Base-by-base conservation (phyloP, 768 basidiomycete genomes). In the Basidioascus undulatus region DNA sequence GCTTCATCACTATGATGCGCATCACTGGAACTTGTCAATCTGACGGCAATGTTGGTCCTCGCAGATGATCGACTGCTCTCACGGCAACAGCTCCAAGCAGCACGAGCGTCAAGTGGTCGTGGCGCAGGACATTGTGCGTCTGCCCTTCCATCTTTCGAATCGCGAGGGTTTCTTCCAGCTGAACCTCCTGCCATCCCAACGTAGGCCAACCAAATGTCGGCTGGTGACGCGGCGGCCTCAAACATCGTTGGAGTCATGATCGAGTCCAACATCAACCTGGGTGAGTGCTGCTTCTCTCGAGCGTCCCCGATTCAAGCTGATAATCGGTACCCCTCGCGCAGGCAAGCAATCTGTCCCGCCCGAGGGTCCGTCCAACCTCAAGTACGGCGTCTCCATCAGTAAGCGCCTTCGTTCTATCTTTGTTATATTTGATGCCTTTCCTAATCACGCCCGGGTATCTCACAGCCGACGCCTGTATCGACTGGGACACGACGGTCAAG, bases 231-330 rank as follows among this genome's bases (percentile, higher is more conserved):
- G 1, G 67, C 72, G 1, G 51, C 62, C 5, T 40, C 44, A 11
- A 62, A 67, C 45, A 84, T 89, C 51, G 75, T 82, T 69, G 84
- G 83, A 35, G 80, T 86, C 41, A 96, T 94, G 87, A 66, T 96
- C 42, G 89, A 94, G 60, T 82, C 78, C 33, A 87, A 89, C 55
- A 65, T 94, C 37, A 65, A 73, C 7, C 82, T 79, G 41, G 56
- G 55, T 45, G 26, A 19, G 44, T 39, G 10, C n/a, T 28, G 12
- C 35, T 21, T 13, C 15, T 41, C 19, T n/a, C 10, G 19, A 2
- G 8, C 2, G 4, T 25, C 23, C 10, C 13, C 20, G 3, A 44
- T 20, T 6, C 16, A 15, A 12, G n/a, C 28, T 34, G 31, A 20
- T 30, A 15, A 16, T 6, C 34, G 21, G 25, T 13, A 2, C 5